Evolutionary conservation across 2,329 filamentous ascomycete genomes (phyloP).

Genomic region (Fusarium marasasianum): DNA sequence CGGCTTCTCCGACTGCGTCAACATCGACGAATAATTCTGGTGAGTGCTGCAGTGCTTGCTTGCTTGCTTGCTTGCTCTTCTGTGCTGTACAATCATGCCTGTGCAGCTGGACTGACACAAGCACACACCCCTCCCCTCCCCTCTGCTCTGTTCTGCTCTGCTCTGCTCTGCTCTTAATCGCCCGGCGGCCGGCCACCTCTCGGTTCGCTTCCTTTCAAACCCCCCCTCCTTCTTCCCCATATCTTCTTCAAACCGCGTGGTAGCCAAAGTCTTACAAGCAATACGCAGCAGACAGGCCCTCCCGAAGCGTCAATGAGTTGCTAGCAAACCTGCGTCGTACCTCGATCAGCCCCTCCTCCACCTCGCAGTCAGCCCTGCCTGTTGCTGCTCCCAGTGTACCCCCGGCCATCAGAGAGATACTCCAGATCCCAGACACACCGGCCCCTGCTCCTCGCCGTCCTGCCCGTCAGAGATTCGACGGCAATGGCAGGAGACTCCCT

Average conservation of each 20-base stretch:
- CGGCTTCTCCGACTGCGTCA: constrained; percentile 55
- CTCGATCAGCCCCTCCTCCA: constrained; percentile 45
- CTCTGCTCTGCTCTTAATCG: not conserved
- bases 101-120: constrained; percentile 6
- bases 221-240: constrained; percentile 17
- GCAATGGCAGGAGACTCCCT: constrained; percentile 60
- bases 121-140: constrained; percentile 27
- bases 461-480: constrained; percentile 54
- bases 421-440: constrained; percentile 67
- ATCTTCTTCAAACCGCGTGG: constrained; percentile 41
- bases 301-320: constrained; percentile 66
- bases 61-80: not conserved
- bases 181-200: constrained; percentile 33
- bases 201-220: constrained; percentile 40
- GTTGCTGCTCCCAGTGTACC: constrained; percentile 63
- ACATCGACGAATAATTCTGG: constrained; percentile 40
- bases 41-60: constrained; percentile 30
- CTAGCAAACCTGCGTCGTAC: constrained; percentile 65
- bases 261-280: constrained; percentile 43
- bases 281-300: constrained; percentile 46
- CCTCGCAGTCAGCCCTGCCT: constrained; percentile 40
- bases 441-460: constrained; percentile 59
- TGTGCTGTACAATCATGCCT: not conserved
- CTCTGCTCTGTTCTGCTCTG: not conserved
- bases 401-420: constrained; percentile 66